These are phyloP conservation scores for Aspergillus eucalypticola DNA, from an alignment of 2,329 filamentous ascomycete genomes.

Conservation along the genomic window DNA sequence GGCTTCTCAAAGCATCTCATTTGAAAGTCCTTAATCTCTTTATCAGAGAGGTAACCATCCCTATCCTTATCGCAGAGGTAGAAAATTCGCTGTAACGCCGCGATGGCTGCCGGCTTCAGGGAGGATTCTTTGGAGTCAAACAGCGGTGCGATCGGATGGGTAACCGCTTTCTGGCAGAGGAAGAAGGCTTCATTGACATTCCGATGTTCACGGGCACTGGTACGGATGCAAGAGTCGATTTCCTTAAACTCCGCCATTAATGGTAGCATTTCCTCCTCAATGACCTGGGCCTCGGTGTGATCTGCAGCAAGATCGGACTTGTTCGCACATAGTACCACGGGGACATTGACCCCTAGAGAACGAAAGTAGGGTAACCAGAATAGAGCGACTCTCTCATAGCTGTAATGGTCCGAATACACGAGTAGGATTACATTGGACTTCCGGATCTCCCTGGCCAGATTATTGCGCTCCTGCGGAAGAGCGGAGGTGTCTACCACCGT, in stretches of 20 bases:
- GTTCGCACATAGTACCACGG: constrained; percentile 94
- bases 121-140: constrained; percentile 93
- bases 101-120: constrained; percentile 84
- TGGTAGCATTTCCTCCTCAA: constrained; percentile 96
- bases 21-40: constrained; percentile 90
- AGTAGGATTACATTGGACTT: constrained; percentile 96
- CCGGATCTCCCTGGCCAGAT: constrained; percentile 87
- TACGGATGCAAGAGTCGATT: constrained; percentile 95
- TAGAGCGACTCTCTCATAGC: constrained; percentile 92
- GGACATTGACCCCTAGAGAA: constrained; percentile 96
- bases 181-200: constrained; percentile 98
- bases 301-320: constrained; percentile 85
- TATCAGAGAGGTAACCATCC: constrained; percentile 86
- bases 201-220: constrained; percentile 85
- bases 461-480: constrained; percentile 86
- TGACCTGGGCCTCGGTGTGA: constrained; percentile 75
- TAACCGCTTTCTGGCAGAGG: constrained; percentile 96
- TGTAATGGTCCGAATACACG: constrained; percentile 98
- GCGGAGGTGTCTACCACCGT: constrained; percentile 93
- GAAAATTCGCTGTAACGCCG: constrained; percentile 85
- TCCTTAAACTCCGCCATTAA: constrained; percentile 99
- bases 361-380: constrained; percentile 99
- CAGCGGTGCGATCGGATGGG: constrained; percentile 91
- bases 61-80: constrained; percentile 96
- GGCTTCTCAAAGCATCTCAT: constrained; percentile 88